Evolutionary conservation across 352 stramenopile genomes (phyloP).

Genomic region (Plasmopara viticola): DNA sequence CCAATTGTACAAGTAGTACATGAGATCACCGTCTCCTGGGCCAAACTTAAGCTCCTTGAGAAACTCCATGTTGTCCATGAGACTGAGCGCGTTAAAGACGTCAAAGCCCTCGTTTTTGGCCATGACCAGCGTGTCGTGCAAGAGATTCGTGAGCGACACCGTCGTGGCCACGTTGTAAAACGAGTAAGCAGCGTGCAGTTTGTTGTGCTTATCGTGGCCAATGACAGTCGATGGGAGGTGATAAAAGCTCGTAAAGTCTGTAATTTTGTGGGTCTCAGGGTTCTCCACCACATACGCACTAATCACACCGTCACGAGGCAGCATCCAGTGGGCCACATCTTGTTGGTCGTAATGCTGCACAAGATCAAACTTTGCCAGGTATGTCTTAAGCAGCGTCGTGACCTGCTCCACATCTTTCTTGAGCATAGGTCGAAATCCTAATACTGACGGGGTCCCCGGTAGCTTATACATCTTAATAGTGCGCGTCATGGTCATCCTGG

Average conservation of each 20-base stretch:
- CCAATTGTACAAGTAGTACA: slow-evolving; percentile 82
- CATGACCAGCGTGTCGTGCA: slow-evolving; percentile 54
- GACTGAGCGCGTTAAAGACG: slow-evolving; percentile 63
- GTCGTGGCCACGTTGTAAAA: slow-evolving; percentile 95
- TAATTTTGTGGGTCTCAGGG: slow-evolving; percentile 74
- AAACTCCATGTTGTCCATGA: slow-evolving; percentile 70
- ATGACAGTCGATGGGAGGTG: slow-evolving; percentile 97
- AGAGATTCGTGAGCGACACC: slow-evolving; percentile 39
- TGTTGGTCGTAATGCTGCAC: slow-evolving; percentile 86
- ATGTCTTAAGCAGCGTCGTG: slow-evolving; percentile 47
- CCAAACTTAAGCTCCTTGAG: slow-evolving; percentile 57
- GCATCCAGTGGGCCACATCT: slow-evolving; percentile 96
- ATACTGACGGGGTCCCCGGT: slow-evolving; percentile 34
- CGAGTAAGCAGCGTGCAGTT: slow-evolving; percentile 96
- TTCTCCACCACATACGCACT: slow-evolving; percentile 91
- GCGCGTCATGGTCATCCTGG: slow-evolving; percentile 95
- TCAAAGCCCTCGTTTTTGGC: slow-evolving; percentile 56
- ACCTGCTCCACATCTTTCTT: slow-evolving; percentile 59
- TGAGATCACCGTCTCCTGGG: slow-evolving; percentile 48
- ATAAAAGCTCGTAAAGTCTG: slow-evolving; percentile 97
- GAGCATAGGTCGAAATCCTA: slow-evolving; percentile 60
- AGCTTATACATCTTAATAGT: slow-evolving; percentile 92
- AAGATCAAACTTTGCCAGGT: slow-evolving; percentile 78
- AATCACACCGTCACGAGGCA: slow-evolving; percentile 93
- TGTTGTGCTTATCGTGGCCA: slow-evolving; percentile 91